These are phyloP conservation scores for Rhodotorula taiwanensis DNA, from an alignment of 768 basidiomycete genomes.

Conservation along the genomic window DNA sequence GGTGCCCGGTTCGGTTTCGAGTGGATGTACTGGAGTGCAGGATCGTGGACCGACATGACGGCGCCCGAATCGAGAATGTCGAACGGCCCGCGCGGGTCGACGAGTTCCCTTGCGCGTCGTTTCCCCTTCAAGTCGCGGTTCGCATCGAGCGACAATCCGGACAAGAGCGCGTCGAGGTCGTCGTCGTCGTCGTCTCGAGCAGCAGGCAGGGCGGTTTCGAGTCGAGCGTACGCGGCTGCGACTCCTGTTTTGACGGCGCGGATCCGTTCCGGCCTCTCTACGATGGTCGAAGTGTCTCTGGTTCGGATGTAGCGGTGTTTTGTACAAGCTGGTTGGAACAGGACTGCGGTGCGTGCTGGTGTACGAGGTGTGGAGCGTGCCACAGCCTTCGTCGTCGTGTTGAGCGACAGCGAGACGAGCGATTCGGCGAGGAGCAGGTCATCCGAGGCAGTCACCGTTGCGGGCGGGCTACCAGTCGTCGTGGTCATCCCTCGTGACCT, in stretches of 20 bases:
- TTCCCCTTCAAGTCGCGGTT: not conserved
- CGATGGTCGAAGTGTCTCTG: conserved; percentile 61
- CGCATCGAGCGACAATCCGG: not conserved
- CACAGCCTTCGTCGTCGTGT: not conserved
- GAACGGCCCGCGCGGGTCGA: conserved; percentile 29
- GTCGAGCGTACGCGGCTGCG: conserved; percentile 66
- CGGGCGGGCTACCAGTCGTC: no score
- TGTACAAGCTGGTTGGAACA: conserved; percentile 28
- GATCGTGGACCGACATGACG: conserved; percentile 14
- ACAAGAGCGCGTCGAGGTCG: conserved; percentile 15
- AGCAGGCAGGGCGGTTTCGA: conserved; percentile 44
- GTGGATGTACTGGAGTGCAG: conserved; percentile 36
- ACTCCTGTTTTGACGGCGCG: conserved; percentile 76
- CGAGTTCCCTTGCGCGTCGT: not conserved
- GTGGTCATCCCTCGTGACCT: no score
- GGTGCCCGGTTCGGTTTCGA: conserved; percentile 16
- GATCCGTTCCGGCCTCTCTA: conserved; percentile 86
- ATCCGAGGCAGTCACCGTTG: not conserved
- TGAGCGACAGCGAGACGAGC: conserved; percentile 4
- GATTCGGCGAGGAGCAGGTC: not conserved
- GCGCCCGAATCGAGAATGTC: conserved; percentile 30
- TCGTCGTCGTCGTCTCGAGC: not conserved
- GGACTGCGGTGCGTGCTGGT: conserved; percentile 4
- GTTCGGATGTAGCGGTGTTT: conserved; percentile 56
- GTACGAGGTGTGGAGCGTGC: not conserved